Evolutionary conservation across 371 early-diverging fungal genomes (phyloP).

Genomic region (Homolaphlyctis polyrhiza): DNA sequence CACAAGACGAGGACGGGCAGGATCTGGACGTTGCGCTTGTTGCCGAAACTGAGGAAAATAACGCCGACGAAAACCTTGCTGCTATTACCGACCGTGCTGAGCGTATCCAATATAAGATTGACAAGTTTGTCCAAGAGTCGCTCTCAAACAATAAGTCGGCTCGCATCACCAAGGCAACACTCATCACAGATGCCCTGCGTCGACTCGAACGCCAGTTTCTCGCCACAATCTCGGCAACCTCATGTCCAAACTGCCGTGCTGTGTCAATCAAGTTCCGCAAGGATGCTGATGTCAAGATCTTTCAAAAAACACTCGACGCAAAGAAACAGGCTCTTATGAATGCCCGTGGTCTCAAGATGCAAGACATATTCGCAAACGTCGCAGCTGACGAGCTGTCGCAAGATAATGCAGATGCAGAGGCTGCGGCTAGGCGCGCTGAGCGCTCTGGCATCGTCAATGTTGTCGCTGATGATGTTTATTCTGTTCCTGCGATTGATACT

Average conservation of each 20-base stretch:
- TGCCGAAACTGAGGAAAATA: constrained; percentile 32
- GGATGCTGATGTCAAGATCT: constrained; percentile 84
- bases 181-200: constrained; percentile 34
- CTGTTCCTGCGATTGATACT: constrained; percentile 1
- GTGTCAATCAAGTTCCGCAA: constrained; percentile 73
- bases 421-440: neutral
- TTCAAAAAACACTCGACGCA: constrained; percentile 68
- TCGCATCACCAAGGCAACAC: constrained; percentile 20
- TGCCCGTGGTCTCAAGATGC: constrained; percentile 42
- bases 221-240: constrained; percentile 33
- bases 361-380: constrained; percentile 33
- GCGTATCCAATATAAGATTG: constrained; percentile 68
- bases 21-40: constrained; percentile 26
- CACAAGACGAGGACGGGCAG: constrained; percentile 34
- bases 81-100: constrained; percentile 55
- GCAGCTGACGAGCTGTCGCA: constrained; percentile 6
- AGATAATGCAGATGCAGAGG: neutral
- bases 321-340: constrained; percentile 68
- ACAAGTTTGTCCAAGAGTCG: constrained; percentile 59
- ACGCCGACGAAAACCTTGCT: constrained; percentile 35
- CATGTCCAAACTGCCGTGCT: constrained; percentile 83
- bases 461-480: constrained; percentile 16
- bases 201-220: constrained; percentile 38
- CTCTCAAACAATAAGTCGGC: constrained; percentile 10
- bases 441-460: neutral